These are phyloP conservation scores for Ceratocystis lukuohia DNA, from an alignment of 2,329 filamentous ascomycete genomes.

Conservation along the genomic window DNA sequence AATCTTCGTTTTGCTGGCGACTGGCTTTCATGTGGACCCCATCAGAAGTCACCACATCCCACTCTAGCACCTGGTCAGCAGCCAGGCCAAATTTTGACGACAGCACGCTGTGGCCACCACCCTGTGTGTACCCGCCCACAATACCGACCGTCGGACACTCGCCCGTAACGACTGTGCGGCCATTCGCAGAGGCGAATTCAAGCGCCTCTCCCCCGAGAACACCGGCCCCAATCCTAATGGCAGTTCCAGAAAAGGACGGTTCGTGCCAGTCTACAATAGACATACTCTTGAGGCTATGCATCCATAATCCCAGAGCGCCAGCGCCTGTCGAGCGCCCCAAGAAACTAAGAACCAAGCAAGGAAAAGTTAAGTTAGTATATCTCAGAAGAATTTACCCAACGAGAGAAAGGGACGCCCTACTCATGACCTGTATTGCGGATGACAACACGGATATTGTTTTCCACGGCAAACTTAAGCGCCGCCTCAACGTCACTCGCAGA, in stretches of 20 bases:
- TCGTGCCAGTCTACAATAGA: constrained; percentile 23
- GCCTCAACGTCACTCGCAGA: constrained; percentile 25
- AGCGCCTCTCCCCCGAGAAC: constrained; percentile 42
- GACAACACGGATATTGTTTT: constrained; percentile 29
- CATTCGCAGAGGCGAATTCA: constrained; percentile 33
- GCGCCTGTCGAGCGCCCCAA: constrained; percentile 29
- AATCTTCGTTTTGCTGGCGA: constrained; percentile 35
- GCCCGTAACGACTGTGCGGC: constrained; percentile 39
- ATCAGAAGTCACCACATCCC: constrained; percentile 40
- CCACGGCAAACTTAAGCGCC: constrained; percentile 28
- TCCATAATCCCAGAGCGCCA: constrained; percentile 30
- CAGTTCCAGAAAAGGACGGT: constrained; percentile 30
- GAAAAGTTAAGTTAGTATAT: constrained; percentile 24
- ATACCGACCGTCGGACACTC: constrained; percentile 43
- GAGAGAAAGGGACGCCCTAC: constrained; percentile 23
- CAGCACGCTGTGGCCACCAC: constrained; percentile 45
- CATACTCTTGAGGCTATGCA: constrained; percentile 29
- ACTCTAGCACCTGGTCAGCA: constrained; percentile 45
- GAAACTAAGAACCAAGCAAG: constrained; percentile 20
- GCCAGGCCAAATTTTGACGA: constrained; percentile 42
- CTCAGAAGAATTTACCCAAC: neutral
- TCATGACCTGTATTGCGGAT: constrained; percentile 27
- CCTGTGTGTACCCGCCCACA: constrained; percentile 46
- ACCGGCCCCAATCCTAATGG: constrained; percentile 42
- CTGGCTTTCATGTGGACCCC: constrained; percentile 38